Conservation (phyloP, 768 basidiomycete species). For the Serendipita sp. region DNA sequence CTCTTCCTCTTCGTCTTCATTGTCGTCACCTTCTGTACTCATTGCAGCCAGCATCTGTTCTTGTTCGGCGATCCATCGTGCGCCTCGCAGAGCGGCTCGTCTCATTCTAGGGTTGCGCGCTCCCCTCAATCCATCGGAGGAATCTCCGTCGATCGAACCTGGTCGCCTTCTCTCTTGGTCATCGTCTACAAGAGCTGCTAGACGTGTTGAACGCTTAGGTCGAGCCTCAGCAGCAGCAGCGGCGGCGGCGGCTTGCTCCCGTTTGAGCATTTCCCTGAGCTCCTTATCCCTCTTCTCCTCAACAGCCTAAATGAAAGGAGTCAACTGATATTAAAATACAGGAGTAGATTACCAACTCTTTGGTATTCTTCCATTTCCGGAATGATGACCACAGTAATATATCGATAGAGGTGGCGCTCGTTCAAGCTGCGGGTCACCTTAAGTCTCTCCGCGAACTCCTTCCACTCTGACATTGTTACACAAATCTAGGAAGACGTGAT, state of each 20-base stretch:
- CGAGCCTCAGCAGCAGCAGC: neutral
- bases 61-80: neutral
- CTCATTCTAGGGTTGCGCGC: neutral
- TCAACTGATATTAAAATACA: neutral
- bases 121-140: neutral
- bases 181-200: slow-evolving; percentile 1
- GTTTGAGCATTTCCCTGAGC: neutral
- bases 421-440: neutral
- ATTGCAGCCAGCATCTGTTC: neutral
- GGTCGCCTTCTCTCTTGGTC: neutral
- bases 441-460: neutral
- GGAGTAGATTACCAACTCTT: neutral
- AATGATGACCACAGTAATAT: neutral
- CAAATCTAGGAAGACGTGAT: neutral
- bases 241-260: neutral
- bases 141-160: slow-evolving; percentile 2
- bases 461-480: neutral
- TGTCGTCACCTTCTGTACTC: neutral
- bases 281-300: neutral
- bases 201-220: neutral
- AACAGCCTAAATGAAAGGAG: neutral
- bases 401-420: neutral
- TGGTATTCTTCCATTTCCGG: slow-evolving; percentile 3
- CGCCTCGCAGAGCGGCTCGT: neutral
- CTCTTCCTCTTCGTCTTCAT: neutral